These are phyloP conservation scores for Fusarium abutilonis DNA, from an alignment of 2,329 filamentous ascomycete species.

Conservation along the genomic window DNA sequence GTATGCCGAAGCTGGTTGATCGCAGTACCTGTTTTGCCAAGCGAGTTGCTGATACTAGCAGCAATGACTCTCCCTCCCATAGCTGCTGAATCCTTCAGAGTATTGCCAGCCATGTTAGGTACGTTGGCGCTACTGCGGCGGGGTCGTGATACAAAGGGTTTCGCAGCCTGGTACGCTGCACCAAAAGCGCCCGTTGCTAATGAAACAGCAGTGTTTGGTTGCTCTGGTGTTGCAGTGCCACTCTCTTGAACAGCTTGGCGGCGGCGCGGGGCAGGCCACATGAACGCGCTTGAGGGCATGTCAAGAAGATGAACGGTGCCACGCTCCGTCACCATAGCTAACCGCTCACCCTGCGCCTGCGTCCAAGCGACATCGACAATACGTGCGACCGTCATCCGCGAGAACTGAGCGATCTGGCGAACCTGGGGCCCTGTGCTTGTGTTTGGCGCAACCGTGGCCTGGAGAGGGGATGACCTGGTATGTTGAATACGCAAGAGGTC, in stretches of 20 bases:
- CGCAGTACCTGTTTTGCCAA: conserved; percentile 76
- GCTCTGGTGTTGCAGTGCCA: conserved; percentile 60
- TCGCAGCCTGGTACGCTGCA: conserved; percentile 74
- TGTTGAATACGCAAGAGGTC: conserved; percentile 75
- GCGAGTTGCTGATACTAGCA: conserved; percentile 77
- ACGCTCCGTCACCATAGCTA: conserved; percentile 91
- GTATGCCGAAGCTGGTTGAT: conserved; percentile 78
- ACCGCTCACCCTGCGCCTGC: conserved; percentile 78
- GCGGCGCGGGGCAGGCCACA: conserved; percentile 81
- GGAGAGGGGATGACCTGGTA: conserved; percentile 69
- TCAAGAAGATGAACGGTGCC: conserved; percentile 96
- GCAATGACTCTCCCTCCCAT: conserved; percentile 78
- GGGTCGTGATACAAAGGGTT: conserved; percentile 65
- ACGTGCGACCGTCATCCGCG: conserved; percentile 88
- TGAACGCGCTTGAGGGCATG: conserved; percentile 81
- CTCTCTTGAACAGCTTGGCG: conserved; percentile 57
- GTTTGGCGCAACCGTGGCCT: conserved; percentile 58
- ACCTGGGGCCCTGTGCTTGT: conserved; percentile 67
- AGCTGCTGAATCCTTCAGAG: conserved; percentile 68
- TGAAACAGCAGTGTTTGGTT: conserved; percentile 66
- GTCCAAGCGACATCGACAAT: conserved; percentile 93
- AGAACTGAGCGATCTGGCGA: conserved; percentile 87
- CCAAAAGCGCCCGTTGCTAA: conserved; percentile 76
- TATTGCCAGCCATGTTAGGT: conserved; percentile 52
- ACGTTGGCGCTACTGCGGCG: conserved; percentile 59